A percentile compares a stretch with the other conserved stretches of the same genome.
Evolutionary conservation across 371 early-diverging fungal species (phyloP).

Genomic region (Phascolomyces articulosus): DNA sequence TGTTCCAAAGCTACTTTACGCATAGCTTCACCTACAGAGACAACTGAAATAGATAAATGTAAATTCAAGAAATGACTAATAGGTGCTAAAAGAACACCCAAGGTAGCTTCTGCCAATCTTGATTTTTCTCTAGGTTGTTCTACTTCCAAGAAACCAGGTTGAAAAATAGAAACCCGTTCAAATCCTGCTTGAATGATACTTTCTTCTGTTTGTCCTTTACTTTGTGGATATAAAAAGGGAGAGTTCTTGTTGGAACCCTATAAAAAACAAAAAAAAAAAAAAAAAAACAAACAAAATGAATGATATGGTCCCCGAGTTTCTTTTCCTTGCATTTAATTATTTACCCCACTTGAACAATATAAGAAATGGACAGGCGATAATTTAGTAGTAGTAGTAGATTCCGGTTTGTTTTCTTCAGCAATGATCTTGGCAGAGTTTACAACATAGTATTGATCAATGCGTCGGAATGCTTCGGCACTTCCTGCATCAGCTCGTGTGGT

Average conservation of each 20-base stretch:
- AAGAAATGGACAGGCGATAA: conserved; percentile 62
- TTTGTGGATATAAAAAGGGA: conserved; percentile 65
- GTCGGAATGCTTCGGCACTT: conserved; percentile 62
- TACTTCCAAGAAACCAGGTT: conserved; percentile 60
- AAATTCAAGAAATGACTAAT: conserved; percentile 23
- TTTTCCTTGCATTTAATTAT: no score
- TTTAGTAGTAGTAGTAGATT: conserved; percentile 18
- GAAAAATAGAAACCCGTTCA: conserved; percentile 63
- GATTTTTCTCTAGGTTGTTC: conserved; percentile 39
- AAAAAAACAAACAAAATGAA: no score
- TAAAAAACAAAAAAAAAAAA: no score
- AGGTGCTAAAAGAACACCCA: conserved; percentile 14
- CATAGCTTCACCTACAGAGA: conserved; percentile 38
- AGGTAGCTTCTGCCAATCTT: conserved; percentile 20
- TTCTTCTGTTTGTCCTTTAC: conserved; percentile 80
- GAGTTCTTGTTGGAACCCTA: conserved; percentile 64
- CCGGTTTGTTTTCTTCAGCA: conserved; percentile 58
- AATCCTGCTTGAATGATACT: conserved; percentile 66
- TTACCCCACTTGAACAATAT: conserved; percentile 71
- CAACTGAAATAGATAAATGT: conserved; percentile 22
- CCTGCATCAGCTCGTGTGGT: conserved; percentile 74
- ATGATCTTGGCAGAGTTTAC: conserved; percentile 65
- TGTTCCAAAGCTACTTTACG: conserved; percentile 21
- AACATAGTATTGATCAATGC: conserved; percentile 79
- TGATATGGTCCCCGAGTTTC: no score